These are phyloP conservation scores for Pleurostoma richardsiae DNA, from an alignment of 2,329 filamentous ascomycete species.

Conservation along the genomic window DNA sequence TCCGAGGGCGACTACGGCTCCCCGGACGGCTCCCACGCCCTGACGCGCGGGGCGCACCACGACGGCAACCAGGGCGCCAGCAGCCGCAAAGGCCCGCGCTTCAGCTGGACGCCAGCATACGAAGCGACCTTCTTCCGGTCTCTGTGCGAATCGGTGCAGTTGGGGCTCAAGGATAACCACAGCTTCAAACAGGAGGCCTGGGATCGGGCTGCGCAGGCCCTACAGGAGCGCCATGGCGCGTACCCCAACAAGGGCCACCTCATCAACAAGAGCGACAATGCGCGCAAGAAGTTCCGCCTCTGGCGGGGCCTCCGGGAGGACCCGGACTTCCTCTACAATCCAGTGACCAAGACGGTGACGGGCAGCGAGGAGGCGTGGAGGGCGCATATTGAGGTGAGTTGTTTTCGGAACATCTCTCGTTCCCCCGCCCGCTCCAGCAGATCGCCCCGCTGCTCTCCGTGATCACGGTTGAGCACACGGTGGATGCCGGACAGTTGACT, in stretches of 20 bases:
- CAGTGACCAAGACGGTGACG: constrained; percentile 42
- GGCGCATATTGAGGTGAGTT: constrained; percentile 50
- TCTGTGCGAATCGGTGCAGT: constrained; percentile 52
- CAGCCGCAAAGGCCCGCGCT: constrained; percentile 37
- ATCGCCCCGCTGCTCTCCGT: too few relatives aligned
- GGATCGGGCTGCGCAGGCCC: constrained; percentile 49
- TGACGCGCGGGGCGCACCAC: too few relatives aligned
- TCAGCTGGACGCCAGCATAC: constrained; percentile 55
- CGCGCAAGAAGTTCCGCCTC: constrained; percentile 56
- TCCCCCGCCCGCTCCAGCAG: too few relatives aligned
- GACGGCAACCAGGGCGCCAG: constrained; percentile 7
- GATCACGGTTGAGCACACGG: too few relatives aligned
- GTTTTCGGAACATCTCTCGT: too few relatives aligned
- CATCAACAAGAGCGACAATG: constrained; percentile 61
- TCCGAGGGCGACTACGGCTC: constrained; percentile 24
- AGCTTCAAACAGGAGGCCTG: constrained; percentile 59
- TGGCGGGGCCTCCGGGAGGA: constrained; percentile 56
- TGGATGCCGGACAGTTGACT: too few relatives aligned
- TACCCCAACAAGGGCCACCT: constrained; percentile 57
- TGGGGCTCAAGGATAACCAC: constrained; percentile 44
- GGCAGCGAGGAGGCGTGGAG: constrained; percentile 54
- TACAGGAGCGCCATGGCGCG: constrained; percentile 50
- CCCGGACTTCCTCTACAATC: constrained; percentile 51
- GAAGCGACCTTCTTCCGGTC: constrained; percentile 58
- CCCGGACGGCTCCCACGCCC: constrained; percentile 8